Evolutionary conservation across 106 monocot genomes (phyloP).

Genomic region (Phalaenopsis equestris): DNA sequence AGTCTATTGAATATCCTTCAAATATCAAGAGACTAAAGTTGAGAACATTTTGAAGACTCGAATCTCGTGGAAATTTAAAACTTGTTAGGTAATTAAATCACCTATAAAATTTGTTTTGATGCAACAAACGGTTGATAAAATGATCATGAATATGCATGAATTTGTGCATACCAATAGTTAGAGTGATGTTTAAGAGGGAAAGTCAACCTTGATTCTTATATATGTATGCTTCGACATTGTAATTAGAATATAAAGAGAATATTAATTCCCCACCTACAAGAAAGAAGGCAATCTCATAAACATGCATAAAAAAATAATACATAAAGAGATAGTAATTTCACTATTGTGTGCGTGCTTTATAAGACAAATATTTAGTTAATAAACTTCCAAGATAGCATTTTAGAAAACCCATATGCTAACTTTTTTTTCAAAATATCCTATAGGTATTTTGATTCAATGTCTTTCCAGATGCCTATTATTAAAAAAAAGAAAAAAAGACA

Average conservation of each 20-base stretch:
- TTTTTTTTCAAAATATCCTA: background rate
- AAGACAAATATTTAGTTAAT: background rate
- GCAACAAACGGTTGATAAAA: background rate
- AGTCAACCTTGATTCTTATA: background rate
- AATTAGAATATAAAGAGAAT: background rate
- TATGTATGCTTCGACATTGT: background rate
- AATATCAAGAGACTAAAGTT: background rate
- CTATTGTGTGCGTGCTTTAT: background rate
- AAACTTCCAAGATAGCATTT: background rate
- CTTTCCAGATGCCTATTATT: background rate
- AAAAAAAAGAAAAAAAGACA: background rate
- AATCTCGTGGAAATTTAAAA: background rate
- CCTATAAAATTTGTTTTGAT: background rate
- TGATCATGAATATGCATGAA: too few species aligned
- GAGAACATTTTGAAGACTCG: background rate
- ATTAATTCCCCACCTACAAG: background rate
- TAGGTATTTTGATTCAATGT: background rate
- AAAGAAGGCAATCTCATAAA: background rate
- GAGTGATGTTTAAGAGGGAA: background rate
- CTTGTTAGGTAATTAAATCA: background rate
- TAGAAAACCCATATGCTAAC: background rate
- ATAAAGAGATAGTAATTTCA: background rate
- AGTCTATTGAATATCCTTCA: background rate
- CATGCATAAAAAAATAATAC: background rate
- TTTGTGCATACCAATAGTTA: background rate